Evolutionary conservation across 1,284 basidiomycete genomes (phyloP).

Genomic region (Polyporus tsugae): DNA sequence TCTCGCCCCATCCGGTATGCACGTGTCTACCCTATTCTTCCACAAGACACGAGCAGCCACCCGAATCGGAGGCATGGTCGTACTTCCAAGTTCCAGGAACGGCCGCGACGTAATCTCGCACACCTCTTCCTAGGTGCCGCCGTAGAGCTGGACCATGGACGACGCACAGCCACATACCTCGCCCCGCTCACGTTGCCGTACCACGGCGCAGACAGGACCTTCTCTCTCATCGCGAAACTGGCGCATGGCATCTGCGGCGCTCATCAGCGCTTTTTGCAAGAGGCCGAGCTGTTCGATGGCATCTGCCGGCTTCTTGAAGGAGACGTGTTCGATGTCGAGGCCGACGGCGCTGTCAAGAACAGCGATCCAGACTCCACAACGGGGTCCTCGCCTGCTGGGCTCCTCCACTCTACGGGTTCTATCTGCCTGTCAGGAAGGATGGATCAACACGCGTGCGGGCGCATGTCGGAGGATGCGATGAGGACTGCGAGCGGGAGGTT

Average conservation of each 20-base stretch:
- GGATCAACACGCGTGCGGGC: neutral
- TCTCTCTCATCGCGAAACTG: constrained; percentile 40
- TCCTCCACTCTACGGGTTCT: constrained; percentile 51
- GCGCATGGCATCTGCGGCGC: neutral
- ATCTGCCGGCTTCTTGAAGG: neutral
- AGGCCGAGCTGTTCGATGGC: neutral
- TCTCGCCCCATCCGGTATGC: constrained; percentile 3
- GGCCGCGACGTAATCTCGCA: constrained; percentile 14
- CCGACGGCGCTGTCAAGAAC: neutral
- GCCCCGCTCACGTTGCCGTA: constrained; percentile 39
- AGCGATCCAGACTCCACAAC: neutral
- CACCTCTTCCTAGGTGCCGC: constrained; percentile 37
- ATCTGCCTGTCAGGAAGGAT: constrained; percentile 42
- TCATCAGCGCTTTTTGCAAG: neutral
- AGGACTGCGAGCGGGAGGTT: constrained; percentile 2
- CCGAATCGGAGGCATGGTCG: constrained; percentile 6
- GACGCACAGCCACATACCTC: constrained; percentile 41
- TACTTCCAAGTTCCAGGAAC: neutral
- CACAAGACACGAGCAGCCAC: neutral
- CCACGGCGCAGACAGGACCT: constrained; percentile 31
- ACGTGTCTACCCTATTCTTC: constrained; percentile 34
- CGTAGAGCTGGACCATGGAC: constrained; percentile 39
- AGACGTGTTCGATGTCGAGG: neutral
- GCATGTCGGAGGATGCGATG: neutral
- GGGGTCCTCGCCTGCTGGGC: neutral